phyloP scores from a whole-genome alignment of 23 red algal genomes.

The Chondrus crispus region DNA sequence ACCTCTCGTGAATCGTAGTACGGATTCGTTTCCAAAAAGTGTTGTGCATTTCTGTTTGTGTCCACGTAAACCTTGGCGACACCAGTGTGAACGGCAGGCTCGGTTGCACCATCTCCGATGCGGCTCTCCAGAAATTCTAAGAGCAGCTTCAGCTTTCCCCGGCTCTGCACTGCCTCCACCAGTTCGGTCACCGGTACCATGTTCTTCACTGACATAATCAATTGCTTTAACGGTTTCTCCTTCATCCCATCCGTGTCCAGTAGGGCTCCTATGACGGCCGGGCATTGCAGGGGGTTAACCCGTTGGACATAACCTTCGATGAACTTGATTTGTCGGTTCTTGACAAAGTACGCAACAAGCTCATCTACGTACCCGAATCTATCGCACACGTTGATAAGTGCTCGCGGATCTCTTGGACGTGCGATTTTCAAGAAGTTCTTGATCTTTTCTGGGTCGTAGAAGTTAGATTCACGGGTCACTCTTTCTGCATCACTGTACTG shows the following conservation, averaged over 20 bases:
- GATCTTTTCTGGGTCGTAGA: slow-evolving; percentile 88
- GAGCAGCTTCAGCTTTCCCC: slow-evolving; percentile 74
- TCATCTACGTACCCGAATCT: slow-evolving; percentile 85
- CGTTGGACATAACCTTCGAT: slow-evolving; percentile 92
- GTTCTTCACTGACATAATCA: slow-evolving; percentile 94
- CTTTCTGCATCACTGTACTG: slow-evolving; percentile 85
- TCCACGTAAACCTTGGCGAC: slow-evolving; percentile 94
- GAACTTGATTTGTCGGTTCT: slow-evolving; percentile 84
- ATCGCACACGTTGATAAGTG: slow-evolving; percentile 99
- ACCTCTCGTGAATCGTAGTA: slow-evolving; percentile 92
- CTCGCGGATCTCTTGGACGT: slow-evolving; percentile 84
- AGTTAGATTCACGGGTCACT: slow-evolving; percentile 86
- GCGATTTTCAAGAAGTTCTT: slow-evolving; percentile 84
- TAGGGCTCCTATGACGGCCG: slow-evolving; percentile 92
- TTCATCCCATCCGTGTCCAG: slow-evolving; percentile 66
- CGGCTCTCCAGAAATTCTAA: slow-evolving; percentile 80
- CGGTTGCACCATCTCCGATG: slow-evolving; percentile 88
- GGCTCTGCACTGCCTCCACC: slow-evolving; percentile 62
- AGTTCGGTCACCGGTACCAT: slow-evolving; percentile 87
- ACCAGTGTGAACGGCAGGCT: slow-evolving; percentile 88
- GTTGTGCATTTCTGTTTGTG: slow-evolving; percentile 84
- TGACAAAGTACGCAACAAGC: slow-evolving; percentile 91
- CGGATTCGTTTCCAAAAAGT: slow-evolving; percentile 96
- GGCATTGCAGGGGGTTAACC: slow-evolving; percentile 81
- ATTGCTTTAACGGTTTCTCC: slow-evolving; percentile 65